Evolutionary conservation across 2,329 filamentous ascomycete species (phyloP), one percentile per base, ranked within the genome.

Genomic region (Seiridium unicorne): DNA sequence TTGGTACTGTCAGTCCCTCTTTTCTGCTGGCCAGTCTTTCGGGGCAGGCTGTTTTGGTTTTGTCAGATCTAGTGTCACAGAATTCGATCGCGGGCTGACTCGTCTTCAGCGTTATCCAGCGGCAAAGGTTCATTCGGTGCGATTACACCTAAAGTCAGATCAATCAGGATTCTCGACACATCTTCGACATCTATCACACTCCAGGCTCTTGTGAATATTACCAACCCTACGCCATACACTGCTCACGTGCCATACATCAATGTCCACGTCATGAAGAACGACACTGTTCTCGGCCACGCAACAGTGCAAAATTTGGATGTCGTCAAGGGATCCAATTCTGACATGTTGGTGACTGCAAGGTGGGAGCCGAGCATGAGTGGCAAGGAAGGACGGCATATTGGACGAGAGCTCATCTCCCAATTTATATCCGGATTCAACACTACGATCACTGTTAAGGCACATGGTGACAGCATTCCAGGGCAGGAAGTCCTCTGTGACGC

Each of bases 361-460:
- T 98, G 93, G 92, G 85, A 91, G 64, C 93, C 93, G 0, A 74
- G 79, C 3, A 81, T 84, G 61, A 85, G 87, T 44, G 92, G 91
- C 8, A 67, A 80, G n/a, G 71, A 80, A 57, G 90, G 86, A 2
- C 81, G 80, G 48, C 73, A 79, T 35, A 81, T 88, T 62, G 93
- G 91, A 2, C 83, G 86, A 57, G 84, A 93, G 51, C 78, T 97
- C 26, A 75, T 98, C 8, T 96, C 92, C 2, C 87, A 91, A 67
- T 98, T 95, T 69, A 79, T 97, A 9, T 98, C 93, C 3, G 93
- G 93, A 7, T 88, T 84, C 72, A 97, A 98, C 76, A 93, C 91
- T 1, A 92, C 87, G 26, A 76, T 98, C 49, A 90, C 88, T 0
- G 74, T 97, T 8, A 85, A 86, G 70, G 84, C 89, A 2, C 90